Conservation (phyloP, 352 stramenopile genomes). For the Blastocystis sp. region DNA sequence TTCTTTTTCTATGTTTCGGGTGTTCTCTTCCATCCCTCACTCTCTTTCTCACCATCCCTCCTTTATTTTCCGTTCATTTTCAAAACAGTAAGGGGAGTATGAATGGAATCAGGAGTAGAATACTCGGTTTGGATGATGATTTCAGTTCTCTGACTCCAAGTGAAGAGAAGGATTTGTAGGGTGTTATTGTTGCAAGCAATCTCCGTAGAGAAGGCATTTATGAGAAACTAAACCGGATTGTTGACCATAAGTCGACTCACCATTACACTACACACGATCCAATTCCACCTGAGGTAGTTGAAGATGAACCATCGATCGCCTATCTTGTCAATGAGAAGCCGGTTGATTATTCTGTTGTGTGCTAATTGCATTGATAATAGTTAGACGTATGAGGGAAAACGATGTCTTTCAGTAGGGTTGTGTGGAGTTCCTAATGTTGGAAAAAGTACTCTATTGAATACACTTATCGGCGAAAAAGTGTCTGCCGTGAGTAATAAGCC, state of each 20-base stretch:
- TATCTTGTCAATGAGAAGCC: constrained; percentile 3
- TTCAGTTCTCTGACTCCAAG: background rate
- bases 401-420: constrained; percentile 14
- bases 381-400: constrained; percentile 16
- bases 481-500: constrained; percentile 66
- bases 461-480: constrained; percentile 65
- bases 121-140: background rate
- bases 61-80: background rate
- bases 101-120: background rate
- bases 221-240: background rate
- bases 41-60: background rate
- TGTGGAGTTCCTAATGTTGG: constrained; percentile 65
- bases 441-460: constrained; percentile 66
- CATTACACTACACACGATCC: constrained; percentile 32
- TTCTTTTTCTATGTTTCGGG: constrained; percentile 1
- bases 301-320: constrained; percentile 38
- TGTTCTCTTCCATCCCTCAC: background rate
- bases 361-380: background rate
- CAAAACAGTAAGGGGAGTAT: background rate
- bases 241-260: constrained; percentile 10
- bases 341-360: background rate
- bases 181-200: background rate
- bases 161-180: background rate
- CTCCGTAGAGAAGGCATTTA: constrained; percentile 3
- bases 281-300: constrained; percentile 4